These are phyloP conservation scores for Hypoxylon intermedium DNA, from an alignment of 495 filamentous ascomycete species.

Conservation along the genomic window DNA sequence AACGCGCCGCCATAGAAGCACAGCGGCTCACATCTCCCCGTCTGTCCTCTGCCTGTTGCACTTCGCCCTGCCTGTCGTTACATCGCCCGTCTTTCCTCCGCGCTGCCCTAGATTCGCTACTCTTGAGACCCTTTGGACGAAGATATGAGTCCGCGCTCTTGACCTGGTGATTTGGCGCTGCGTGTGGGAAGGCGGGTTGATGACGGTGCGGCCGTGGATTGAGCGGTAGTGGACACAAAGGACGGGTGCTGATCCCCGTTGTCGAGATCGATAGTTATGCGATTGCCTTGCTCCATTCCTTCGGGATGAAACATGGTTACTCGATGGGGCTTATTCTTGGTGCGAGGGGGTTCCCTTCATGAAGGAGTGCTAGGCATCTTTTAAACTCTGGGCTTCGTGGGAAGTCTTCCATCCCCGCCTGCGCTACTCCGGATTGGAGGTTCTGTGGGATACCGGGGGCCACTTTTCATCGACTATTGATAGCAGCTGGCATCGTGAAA, in stretches of 20 bases:
- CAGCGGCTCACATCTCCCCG: conserved; percentile 63
- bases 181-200: conserved; percentile 49
- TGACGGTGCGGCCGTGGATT: conserved; percentile 47
- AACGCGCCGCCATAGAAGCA: conserved; percentile 99
- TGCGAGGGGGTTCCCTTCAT: conserved; percentile 75
- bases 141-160: conserved; percentile 84
- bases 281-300: conserved; percentile 73
- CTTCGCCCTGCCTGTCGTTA: conserved; percentile 51
- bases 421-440: conserved; percentile 45
- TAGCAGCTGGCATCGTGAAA: too few species aligned
- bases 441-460: conserved; percentile 72
- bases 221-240: conserved; percentile 44
- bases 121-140: conserved; percentile 69
- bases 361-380: conserved; percentile 18
- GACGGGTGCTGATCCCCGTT: conserved; percentile 65
- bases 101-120: conserved; percentile 33
- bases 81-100: conserved; percentile 34
- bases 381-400: conserved; percentile 57
- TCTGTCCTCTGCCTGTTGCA: conserved; percentile 68
- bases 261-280: conserved; percentile 98
- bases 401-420: conserved; percentile 47
- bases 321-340: conserved; percentile 99
- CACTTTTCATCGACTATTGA: conserved; percentile 32
- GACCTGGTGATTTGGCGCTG: conserved; percentile 44
- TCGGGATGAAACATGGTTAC: conserved; percentile 75